These are phyloP conservation scores for Bipolaris zeicola DNA, from an alignment of 2,329 filamentous ascomycete genomes.

Conservation along the genomic window DNA sequence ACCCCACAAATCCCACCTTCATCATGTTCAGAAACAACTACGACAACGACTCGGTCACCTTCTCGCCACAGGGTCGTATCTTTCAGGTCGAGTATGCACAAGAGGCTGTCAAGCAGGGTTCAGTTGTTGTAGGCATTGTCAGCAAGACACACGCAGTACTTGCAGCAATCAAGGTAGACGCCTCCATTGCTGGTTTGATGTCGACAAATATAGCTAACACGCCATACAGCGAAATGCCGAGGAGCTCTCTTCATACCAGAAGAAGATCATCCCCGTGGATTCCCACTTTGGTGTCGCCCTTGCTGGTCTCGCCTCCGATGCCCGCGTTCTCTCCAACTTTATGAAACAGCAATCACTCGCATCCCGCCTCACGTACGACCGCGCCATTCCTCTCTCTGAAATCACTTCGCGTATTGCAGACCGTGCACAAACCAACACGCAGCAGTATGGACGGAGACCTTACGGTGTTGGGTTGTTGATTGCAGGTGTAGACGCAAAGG, in stretches of 20 bases:
- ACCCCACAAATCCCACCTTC: slow-evolving; percentile 38
- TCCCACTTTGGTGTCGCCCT: slow-evolving; percentile 95
- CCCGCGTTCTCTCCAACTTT: slow-evolving; percentile 99
- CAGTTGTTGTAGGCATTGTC: slow-evolving; percentile 93
- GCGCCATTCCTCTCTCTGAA: slow-evolving; percentile 85
- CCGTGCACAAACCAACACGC: slow-evolving; percentile 96
- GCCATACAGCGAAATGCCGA: slow-evolving; percentile 84
- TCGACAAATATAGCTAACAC: neutral
- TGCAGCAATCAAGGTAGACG: slow-evolving; percentile 86
- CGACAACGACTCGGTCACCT: slow-evolving; percentile 99
- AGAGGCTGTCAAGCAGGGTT: slow-evolving; percentile 98
- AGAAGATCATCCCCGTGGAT: slow-evolving; percentile 97
- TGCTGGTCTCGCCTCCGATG: slow-evolving; percentile 94
- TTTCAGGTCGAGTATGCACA: slow-evolving; percentile 99
- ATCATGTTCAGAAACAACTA: slow-evolving; percentile 99
- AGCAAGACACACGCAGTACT: slow-evolving; percentile 98
- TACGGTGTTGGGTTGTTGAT: slow-evolving; percentile 95
- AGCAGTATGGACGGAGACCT: slow-evolving; percentile 93
- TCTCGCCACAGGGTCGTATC: slow-evolving; percentile 98
- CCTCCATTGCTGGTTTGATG: neutral
- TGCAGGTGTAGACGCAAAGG: slow-evolving; percentile 89
- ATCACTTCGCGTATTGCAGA: slow-evolving; percentile 93
- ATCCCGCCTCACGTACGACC: slow-evolving; percentile 93
- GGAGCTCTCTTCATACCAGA: slow-evolving; percentile 99
- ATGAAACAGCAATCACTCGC: slow-evolving; percentile 99